Evolutionary conservation across 1,284 basidiomycete genomes (phyloP).

Genomic region (Cryptococcus sp.): DNA sequence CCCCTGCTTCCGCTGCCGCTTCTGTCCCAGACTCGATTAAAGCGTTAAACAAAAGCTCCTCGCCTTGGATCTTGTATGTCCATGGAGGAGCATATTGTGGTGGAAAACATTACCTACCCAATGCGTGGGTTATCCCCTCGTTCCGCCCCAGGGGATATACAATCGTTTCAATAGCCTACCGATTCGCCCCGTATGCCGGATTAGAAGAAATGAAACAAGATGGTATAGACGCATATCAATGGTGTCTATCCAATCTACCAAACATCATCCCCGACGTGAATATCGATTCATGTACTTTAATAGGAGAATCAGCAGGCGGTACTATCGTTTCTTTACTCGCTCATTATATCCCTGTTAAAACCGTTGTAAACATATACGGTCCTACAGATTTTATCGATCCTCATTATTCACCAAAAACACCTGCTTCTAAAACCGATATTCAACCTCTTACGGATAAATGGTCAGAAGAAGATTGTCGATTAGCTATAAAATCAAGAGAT

Average conservation of each 20-base stretch:
- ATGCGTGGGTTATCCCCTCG: conserved; percentile 25
- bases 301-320: conserved; percentile 29
- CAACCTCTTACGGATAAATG: conserved; percentile 13
- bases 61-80: conserved; percentile 16
- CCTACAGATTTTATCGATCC: conserved; percentile 7
- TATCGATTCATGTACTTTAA: conserved; percentile 15
- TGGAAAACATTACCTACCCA: conserved; percentile 19
- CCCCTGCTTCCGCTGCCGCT: neutral
- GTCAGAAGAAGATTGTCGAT: conserved; percentile 11
- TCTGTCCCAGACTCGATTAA: neutral
- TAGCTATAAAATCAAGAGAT: conserved; percentile 12
- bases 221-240: conserved; percentile 17
- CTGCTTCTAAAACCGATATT: conserved; percentile 4
- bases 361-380: conserved; percentile 13
- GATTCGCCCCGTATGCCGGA: conserved; percentile 24
- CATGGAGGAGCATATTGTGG: conserved; percentile 19
- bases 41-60: too few species aligned
- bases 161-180: conserved; percentile 30
- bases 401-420: neutral
- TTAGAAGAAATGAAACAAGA: conserved; percentile 24
- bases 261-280: conserved; percentile 5
- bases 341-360: conserved; percentile 9
- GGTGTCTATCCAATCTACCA: conserved; percentile 14
- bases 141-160: conserved; percentile 21
- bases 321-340: conserved; percentile 7